phyloP scores from a whole-genome alignment of 805 yeast species.

The Candida saitoana region DNA sequence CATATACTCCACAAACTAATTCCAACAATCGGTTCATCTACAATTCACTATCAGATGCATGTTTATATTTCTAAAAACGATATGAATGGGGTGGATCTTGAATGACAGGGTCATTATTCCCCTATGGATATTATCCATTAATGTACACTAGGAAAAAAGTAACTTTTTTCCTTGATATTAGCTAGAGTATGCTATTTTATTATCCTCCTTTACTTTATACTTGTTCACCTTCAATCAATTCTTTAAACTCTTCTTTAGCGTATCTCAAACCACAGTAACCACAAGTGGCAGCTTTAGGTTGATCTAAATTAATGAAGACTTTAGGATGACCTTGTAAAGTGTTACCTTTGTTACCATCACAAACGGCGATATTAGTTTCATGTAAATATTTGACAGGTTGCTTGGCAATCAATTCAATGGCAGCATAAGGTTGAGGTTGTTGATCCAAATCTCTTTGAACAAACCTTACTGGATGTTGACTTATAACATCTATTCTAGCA shows the following conservation, averaged over 20 bases:
- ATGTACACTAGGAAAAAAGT: neutral
- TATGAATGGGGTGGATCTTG: neutral
- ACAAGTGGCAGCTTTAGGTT: slow-evolving; percentile 67
- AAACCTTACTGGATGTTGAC: slow-evolving; percentile 55
- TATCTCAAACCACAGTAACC: slow-evolving; percentile 77
- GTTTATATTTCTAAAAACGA: neutral
- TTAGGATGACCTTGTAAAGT: slow-evolving; percentile 80
- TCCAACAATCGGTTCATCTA: too few relatives aligned
- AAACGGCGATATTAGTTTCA: slow-evolving; percentile 62
- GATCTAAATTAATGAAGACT: slow-evolving; percentile 75
- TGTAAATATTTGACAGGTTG: slow-evolving; percentile 64
- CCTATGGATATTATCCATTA: neutral
- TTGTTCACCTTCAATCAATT: slow-evolving; percentile 27
- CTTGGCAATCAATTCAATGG: slow-evolving; percentile 74
- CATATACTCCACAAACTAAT: too few relatives aligned
- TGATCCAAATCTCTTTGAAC: slow-evolving; percentile 61
- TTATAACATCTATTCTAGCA: slow-evolving; percentile 52
- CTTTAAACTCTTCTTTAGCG: slow-evolving; percentile 50
- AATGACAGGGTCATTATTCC: neutral
- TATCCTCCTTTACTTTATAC: neutral
- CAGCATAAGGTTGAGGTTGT: slow-evolving; percentile 81
- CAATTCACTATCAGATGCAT: neutral
- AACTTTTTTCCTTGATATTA: too few relatives aligned
- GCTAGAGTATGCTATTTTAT: too few relatives aligned
- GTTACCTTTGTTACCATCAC: slow-evolving; percentile 72